Base-by-base conservation (phyloP, 2,329 filamentous ascomycete species). In the Lomentospora prolificans region DNA sequence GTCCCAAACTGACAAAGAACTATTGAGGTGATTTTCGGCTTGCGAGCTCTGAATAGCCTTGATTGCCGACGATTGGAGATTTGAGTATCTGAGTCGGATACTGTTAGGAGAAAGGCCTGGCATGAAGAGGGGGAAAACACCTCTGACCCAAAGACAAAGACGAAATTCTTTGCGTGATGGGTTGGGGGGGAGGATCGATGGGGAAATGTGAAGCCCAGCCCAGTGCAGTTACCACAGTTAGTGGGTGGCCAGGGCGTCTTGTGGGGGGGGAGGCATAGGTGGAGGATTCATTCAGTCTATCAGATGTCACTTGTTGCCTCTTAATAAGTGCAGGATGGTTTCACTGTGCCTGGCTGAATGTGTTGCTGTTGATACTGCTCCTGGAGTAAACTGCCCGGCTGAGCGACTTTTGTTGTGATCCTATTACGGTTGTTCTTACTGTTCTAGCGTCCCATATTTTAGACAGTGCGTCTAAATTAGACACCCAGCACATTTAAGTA, bases 111-210 rank as follows among this genome's bases (percentile, higher is more conserved):
- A 25, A 22, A 12, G 24, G 22, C 12, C 44, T n/a, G 22, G 14
- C 8, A 19, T 25, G 44, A 48, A 48, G 44, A 48, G 44, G 44
- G 33, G 44, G 44, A 48, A 48, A 48, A 48, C 44, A 48, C 17
- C 17, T 25, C 44, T 22, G 24, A 19, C 17, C 44, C 22, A 19
- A 25, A n/a, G 44, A 48, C 44, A 10, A 17, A 19, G 44, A 27
- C 22, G 44, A 22, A 48, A 48, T 48, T 25, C 44, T 48, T 48
- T 48, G 44, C 44, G 44, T 48, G 44, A 48, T 48, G 44, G 44
- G 10, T 41, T 41, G n/a, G 24, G 22, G 17, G 17, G 22, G 22
- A 48, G 44, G 44, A 27, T 48, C 44, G 24, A 48, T 25, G 19
- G 12, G 9, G 44, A 48, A 48, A 48, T 27, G 22, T 48, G 44